These are phyloP conservation scores for Phascolomyces articulosus DNA, from an alignment of 371 early-diverging fungal genomes.

Conservation along the genomic window DNA sequence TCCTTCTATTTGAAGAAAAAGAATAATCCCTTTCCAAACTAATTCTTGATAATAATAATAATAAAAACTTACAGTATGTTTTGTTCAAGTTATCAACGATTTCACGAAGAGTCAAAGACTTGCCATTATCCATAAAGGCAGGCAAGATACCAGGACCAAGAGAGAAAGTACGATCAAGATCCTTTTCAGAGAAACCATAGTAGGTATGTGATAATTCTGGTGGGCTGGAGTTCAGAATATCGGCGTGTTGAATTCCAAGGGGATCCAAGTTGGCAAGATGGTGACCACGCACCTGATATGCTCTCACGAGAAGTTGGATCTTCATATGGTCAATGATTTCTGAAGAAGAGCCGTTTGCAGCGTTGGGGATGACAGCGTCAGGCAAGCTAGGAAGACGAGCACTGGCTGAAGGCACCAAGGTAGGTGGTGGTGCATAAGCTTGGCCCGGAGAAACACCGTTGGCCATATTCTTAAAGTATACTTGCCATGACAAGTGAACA, in stretches of 20 bases:
- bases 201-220: conserved; percentile 86
- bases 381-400: conserved; percentile 70
- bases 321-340: conserved; percentile 94
- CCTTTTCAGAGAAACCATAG: conserved; percentile 94
- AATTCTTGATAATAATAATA: neutral
- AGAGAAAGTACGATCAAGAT: conserved; percentile 89
- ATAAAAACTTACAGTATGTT: conserved; percentile 85
- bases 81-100: conserved; percentile 81
- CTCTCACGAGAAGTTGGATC: conserved; percentile 94
- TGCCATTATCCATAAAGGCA: conserved; percentile 70
- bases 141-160: conserved; percentile 96
- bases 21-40: no score
- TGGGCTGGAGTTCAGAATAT: conserved; percentile 64
- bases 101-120: conserved; percentile 85
- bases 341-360: conserved; percentile 42
- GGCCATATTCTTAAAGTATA: conserved; percentile 88
- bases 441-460: conserved; percentile 59
- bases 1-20: neutral
- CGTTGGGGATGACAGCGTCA: conserved; percentile 33
- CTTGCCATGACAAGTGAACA: conserved; percentile 96
- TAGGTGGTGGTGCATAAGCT: conserved; percentile 85
- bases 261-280: conserved; percentile 94
- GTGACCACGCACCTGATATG: conserved; percentile 95
- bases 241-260: conserved; percentile 79
- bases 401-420: conserved; percentile 70